Percentiles rank a stretch among this genome's conserved stretches.
Evolutionary conservation across 768 basidiomycete species (phyloP).

Genomic region (Boletus pseudopeckii): DNA sequence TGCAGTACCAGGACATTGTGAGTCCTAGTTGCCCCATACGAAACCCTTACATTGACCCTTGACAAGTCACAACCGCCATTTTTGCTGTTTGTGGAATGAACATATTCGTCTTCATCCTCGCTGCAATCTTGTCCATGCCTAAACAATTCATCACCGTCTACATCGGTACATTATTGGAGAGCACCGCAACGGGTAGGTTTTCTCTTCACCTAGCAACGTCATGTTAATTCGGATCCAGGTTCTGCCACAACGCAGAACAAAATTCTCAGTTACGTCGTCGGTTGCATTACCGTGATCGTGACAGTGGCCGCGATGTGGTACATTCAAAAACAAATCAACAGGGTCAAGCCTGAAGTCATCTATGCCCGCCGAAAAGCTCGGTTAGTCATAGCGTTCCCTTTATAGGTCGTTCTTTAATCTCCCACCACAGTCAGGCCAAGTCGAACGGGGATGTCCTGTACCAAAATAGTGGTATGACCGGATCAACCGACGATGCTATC

Average conservation of each 20-base stretch:
- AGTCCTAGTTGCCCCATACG: slow-evolving; percentile 22
- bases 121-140: slow-evolving; percentile 79
- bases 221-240: slow-evolving; percentile 14
- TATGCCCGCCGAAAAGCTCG: slow-evolving; percentile 68
- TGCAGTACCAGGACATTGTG: slow-evolving; percentile 86
- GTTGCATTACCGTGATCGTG: slow-evolving; percentile 65
- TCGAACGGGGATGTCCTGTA: slow-evolving; percentile 34
- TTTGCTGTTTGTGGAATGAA: slow-evolving; percentile 89
- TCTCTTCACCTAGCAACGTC: not conserved
- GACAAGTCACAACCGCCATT: slow-evolving; percentile 77
- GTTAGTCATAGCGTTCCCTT: slow-evolving; percentile 32
- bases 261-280: slow-evolving; percentile 66
- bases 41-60: not conserved
- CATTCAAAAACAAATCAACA: slow-evolving; percentile 68
- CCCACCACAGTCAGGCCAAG: slow-evolving; percentile 50
- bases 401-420: slow-evolving; percentile 2
- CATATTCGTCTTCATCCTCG: slow-evolving; percentile 71
- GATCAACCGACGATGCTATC: slow-evolving; percentile 31
- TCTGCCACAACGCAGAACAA: slow-evolving; percentile 41
- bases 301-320: slow-evolving; percentile 83
- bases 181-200: slow-evolving; percentile 32
- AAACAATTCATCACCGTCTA: slow-evolving; percentile 94
- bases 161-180: slow-evolving; percentile 75
- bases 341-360: slow-evolving; percentile 63
- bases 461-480: slow-evolving; percentile 26